These are phyloP conservation scores for Hypomontagnella submonticulosa DNA, from an alignment of 495 filamentous ascomycete species.

Conservation along the genomic window DNA sequence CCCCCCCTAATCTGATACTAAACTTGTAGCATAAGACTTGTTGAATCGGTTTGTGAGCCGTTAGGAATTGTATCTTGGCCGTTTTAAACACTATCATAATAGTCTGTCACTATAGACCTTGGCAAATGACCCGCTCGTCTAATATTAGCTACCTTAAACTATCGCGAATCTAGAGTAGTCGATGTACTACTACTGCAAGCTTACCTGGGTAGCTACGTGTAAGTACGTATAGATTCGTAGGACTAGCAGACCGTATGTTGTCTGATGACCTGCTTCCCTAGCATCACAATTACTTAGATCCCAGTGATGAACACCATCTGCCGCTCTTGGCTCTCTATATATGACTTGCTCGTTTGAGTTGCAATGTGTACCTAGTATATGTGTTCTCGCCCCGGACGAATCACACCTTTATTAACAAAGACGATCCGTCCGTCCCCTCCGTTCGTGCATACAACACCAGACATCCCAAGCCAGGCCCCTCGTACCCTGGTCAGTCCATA, in stretches of 20 bases:
- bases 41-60: neutral
- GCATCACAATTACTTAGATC: conserved; percentile 1
- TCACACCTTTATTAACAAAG: conserved; percentile 27
- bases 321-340: conserved; percentile 42
- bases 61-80: conserved; percentile 27
- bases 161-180: too few species aligned
- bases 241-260: conserved; percentile 12
- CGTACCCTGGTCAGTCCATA: conserved; percentile 21
- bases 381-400: conserved; percentile 29
- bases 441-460: conserved; percentile 33
- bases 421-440: conserved; percentile 30
- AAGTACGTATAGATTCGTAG: neutral
- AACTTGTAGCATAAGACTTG: conserved; percentile 16
- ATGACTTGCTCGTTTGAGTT: conserved; percentile 26
- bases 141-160: conserved; percentile 12
- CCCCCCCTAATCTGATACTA: conserved; percentile 21
- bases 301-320: conserved; percentile 31
- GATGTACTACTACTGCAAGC: too few species aligned
- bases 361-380: conserved; percentile 6
- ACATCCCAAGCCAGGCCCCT: neutral
- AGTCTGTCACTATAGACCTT: conserved; percentile 20
- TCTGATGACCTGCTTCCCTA: conserved; percentile 19
- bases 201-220: neutral
- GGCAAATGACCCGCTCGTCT: conserved; percentile 21
- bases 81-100: conserved; percentile 26